These are phyloP conservation scores for Plenodomus lindquistii DNA, from an alignment of 2,329 filamentous ascomycete genomes.

Conservation along the genomic window DNA sequence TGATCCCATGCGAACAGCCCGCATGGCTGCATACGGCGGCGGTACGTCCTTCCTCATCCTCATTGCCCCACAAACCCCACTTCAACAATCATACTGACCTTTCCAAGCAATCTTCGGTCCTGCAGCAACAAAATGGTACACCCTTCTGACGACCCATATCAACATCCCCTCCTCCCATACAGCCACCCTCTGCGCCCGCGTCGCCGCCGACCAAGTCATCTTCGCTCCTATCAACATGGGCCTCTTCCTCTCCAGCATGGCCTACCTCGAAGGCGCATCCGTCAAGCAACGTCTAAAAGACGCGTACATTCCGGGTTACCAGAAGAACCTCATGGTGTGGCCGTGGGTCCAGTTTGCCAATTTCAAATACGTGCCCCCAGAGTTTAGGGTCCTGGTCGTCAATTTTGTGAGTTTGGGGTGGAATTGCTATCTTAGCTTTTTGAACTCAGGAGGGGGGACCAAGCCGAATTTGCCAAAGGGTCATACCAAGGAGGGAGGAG, in stretches of 20 bases:
- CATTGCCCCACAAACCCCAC: neutral
- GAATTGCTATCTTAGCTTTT: constrained; percentile 48
- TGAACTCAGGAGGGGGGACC: constrained; percentile 40
- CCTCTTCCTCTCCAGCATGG: constrained; percentile 83
- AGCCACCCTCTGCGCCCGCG: constrained; percentile 72
- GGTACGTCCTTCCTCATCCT: constrained; percentile 52
- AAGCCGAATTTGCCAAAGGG: constrained; percentile 12
- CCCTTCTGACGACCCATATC: constrained; percentile 73
- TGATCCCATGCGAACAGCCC: constrained; percentile 67
- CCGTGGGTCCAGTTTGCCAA: constrained; percentile 82
- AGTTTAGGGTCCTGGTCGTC: constrained; percentile 82
- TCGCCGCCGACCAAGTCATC: constrained; percentile 74
- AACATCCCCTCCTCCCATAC: constrained; percentile 64
- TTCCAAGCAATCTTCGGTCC: constrained; percentile 77
- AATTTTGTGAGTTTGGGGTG: constrained; percentile 73
- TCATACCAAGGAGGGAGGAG: constrained; percentile 26
- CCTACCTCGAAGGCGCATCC: constrained; percentile 71
- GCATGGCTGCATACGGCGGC: constrained; percentile 81
- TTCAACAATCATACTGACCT: constrained; percentile 13
- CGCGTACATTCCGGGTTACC: constrained; percentile 72
- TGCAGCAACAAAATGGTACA: constrained; percentile 84
- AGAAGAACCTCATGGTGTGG: constrained; percentile 88
- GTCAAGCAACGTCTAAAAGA: constrained; percentile 71
- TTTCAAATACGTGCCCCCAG: constrained; percentile 82
- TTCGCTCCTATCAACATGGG: constrained; percentile 84